These are phyloP conservation scores for Hemisphaericaspora subhashii DNA, from an alignment of 1,139 yeast genomes.

Conservation along the genomic window DNA sequence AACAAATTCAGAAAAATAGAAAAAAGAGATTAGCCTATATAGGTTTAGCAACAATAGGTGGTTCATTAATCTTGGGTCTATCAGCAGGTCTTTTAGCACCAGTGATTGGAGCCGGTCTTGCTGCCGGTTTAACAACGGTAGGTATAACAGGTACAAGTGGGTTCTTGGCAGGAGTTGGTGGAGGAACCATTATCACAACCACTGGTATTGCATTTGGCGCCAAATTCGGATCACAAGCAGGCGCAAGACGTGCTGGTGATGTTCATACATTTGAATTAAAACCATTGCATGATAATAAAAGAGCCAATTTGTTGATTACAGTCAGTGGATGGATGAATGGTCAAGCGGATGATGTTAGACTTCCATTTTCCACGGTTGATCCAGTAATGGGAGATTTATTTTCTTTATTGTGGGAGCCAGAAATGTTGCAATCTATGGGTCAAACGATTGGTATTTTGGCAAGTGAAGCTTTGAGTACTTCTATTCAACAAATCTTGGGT, in stretches of 20 bases:
- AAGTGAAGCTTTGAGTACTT: conserved; percentile 87
- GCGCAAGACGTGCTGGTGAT: conserved; percentile 83
- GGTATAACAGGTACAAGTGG: conserved; percentile 93
- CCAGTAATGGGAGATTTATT: conserved; percentile 97
- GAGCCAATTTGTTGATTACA: conserved; percentile 85
- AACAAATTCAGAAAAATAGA: conserved; percentile 63
- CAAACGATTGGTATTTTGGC: conserved; percentile 93
- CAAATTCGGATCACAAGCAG: conserved; percentile 81
- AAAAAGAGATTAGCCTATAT: conserved; percentile 78
- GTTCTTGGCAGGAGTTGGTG: conserved; percentile 95
- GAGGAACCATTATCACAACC: conserved; percentile 90
- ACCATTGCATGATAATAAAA: conserved; percentile 87
- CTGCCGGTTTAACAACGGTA: conserved; percentile 93
- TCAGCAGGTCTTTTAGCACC: conserved; percentile 97
- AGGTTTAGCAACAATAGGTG: conserved; percentile 96
- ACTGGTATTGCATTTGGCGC: conserved; percentile 94
- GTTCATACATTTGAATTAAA: conserved; percentile 92
- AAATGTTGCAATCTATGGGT: conserved; percentile 93
- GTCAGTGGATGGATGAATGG: conserved; percentile 99
- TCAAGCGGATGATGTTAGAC: conserved; percentile 89
- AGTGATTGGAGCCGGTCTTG: conserved; percentile 96
- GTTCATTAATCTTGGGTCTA: conserved; percentile 88
- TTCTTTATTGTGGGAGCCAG: conserved; percentile 96
- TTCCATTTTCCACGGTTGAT: conserved; percentile 94
- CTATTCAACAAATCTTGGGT: conserved; percentile 93